Conservation (phyloP, 1,139 yeast species). For the Arxiozyma slooffiae region DNA sequence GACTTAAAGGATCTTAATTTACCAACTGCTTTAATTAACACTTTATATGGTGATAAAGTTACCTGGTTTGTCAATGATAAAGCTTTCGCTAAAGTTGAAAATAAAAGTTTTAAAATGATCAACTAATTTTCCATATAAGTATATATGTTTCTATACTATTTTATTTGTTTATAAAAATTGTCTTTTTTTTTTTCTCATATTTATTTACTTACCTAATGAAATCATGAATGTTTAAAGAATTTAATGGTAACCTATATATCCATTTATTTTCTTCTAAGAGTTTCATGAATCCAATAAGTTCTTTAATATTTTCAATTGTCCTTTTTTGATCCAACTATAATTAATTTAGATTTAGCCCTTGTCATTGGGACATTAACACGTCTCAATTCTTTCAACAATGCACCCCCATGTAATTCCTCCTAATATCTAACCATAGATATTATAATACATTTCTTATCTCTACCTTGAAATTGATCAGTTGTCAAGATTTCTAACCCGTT, state of each 20-base stretch:
- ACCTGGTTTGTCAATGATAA: conserved; percentile 74
- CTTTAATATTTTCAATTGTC: conserved; percentile 48
- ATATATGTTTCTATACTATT: background rate
- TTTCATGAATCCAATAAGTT: conserved; percentile 53
- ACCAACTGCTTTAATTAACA: conserved; percentile 70
- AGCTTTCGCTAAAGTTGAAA: conserved; percentile 41
- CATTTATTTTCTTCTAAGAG: conserved; percentile 53
- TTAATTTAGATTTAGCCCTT: conserved; percentile 73
- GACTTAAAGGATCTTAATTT: conserved; percentile 41
- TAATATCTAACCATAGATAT: conserved; percentile 84
- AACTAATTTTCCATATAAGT: background rate
- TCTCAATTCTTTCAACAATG: conserved; percentile 77
- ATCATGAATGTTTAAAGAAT: conserved; percentile 15
- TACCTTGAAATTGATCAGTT: conserved; percentile 93
- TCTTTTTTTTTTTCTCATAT: too few species aligned
- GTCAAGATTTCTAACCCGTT: conserved; percentile 66
- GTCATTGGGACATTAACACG: conserved; percentile 91
- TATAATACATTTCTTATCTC: conserved; percentile 85
- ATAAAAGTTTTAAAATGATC: conserved; percentile 1
- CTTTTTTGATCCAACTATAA: conserved; percentile 69
- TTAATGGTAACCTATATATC: conserved; percentile 37
- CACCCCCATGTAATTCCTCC: conserved; percentile 57
- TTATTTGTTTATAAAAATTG: background rate
- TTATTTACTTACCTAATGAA: conserved; percentile 5
- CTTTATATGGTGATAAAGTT: conserved; percentile 38